Evolutionary conservation across 164 flowering plant genomes (phyloP).

Genomic region (Berberis thunbergii): DNA sequence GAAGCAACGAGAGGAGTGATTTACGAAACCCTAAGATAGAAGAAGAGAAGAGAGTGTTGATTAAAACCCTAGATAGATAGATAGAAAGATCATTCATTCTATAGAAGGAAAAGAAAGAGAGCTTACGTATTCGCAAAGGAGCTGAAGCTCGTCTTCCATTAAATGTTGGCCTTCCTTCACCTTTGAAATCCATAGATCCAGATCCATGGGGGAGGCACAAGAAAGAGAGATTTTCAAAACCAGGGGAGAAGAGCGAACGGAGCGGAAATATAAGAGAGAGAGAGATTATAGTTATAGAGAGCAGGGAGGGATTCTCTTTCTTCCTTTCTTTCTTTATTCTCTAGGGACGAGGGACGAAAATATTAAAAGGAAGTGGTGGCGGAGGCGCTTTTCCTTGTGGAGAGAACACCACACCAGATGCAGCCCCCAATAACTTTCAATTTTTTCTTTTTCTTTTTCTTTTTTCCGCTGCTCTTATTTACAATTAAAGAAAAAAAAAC

Average conservation of each 20-base stretch:
- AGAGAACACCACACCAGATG: too few relatives aligned
- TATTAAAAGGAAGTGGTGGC: too few relatives aligned
- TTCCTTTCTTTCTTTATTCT: too few relatives aligned
- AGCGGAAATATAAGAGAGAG: not conserved
- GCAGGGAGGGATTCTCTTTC: too few relatives aligned
- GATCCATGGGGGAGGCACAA: slow-evolving; percentile 31
- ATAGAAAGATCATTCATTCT: too few relatives aligned
- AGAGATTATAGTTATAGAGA: not conserved
- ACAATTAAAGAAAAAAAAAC: too few relatives aligned
- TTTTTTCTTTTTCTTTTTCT: too few relatives aligned
- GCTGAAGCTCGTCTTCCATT: slow-evolving; percentile 53
- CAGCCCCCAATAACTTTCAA: too few relatives aligned
- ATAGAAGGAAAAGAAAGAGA: not conserved
- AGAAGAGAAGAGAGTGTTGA: not conserved
- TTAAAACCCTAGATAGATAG: not conserved
- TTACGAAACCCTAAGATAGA: not conserved
- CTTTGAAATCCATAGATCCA: slow-evolving; percentile 53
- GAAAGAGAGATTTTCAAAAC: not conserved
- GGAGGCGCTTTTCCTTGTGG: too few relatives aligned
- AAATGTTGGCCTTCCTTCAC: slow-evolving; percentile 55
- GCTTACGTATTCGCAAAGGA: slow-evolving; percentile 48
- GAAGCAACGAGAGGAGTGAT: not conserved
- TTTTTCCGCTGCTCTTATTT: too few relatives aligned
- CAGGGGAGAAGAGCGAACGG: not conserved
- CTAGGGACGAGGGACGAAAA: too few relatives aligned